Evolutionary conservation across 208 protist species (phyloP), one percentile per base, ranked within the genome.

Genomic region (Vickermania spadyakhi): DNA sequence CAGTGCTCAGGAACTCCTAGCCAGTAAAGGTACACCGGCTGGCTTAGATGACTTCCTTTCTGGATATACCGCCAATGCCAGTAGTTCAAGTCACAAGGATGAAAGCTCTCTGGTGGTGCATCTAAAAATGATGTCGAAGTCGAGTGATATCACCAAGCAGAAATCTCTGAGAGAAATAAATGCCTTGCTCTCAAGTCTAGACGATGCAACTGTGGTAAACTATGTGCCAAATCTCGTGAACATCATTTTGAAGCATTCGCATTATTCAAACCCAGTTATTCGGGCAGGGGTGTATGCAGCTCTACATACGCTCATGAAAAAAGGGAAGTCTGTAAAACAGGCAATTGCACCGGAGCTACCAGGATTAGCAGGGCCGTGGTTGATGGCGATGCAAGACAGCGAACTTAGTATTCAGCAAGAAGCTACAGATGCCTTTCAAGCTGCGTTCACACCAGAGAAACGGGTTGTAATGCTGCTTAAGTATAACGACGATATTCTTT

Each of bases 301-400:
- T 2, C 73, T 95, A 7, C 63, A 77, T 1, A 64, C 65, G 2
- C 57, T 90, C 29, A 72, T 86, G 62, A 53, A 62, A 21, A 76
- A 73, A 27, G 75, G 74, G 4, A 76, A 75, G 58, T 49, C 60
- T 26, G 69, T 90, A 13, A 84, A 85, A 67, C 21, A 57, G 30
- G 59, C 56, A 11, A 28, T 95, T 22, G 68, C 31, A 18, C 55
- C 59, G 5, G 58, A 66, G 26, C 60, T 95, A 51, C 76, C 77
- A 25, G 66, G 76, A 31, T 70, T 95, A 41, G 52, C 73, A 0
- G 71, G 71, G 3, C 59, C 67, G 22, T 96, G 89, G 89, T 66
- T 93, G 41, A 76, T 78, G 68, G 77, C 78, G 4, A 90, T 96
- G 83, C 55, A 83, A 60, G 89, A 96, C 55, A 90, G 86, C 73